phyloP scores from a whole-genome alignment of 495 filamentous ascomycete genomes.

The Aspergillus wentii region DNA sequence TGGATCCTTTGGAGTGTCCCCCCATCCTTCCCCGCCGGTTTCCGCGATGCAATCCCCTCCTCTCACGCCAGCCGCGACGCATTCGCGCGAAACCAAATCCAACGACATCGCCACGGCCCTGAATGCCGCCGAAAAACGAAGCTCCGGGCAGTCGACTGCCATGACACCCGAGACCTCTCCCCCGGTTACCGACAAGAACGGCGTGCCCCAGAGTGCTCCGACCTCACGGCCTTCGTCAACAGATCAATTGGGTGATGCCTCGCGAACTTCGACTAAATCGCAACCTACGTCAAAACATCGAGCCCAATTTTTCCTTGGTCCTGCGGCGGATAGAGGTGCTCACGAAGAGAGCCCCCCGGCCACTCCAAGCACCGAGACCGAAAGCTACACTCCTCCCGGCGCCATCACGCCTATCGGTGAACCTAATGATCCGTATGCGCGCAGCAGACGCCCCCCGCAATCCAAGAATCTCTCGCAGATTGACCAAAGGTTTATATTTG shows the following conservation, averaged over 20 bases:
- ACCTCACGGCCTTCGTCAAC: conserved; percentile 45
- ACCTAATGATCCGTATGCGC: conserved; percentile 82
- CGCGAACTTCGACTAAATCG: conserved; percentile 34
- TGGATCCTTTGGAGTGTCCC: conserved; percentile 35
- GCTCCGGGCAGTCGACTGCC: conserved; percentile 62
- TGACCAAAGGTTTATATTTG: conserved; percentile 84
- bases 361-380: conserved; percentile 53
- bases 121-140: conserved; percentile 31
- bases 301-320: conserved; percentile 70
- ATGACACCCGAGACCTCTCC: conserved; percentile 45
- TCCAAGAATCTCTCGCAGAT: conserved; percentile 62
- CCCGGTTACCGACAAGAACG: conserved; percentile 27
- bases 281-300: conserved; percentile 50
- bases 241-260: conserved; percentile 30
- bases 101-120: conserved; percentile 21
- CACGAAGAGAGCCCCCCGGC: conserved; percentile 48
- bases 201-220: conserved; percentile 27
- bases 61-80: conserved; percentile 77
- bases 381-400: conserved; percentile 53
- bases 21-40: conserved; percentile 43
- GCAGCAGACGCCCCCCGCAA: conserved; percentile 72
- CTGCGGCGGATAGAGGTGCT: conserved; percentile 46
- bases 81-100: conserved; percentile 43
- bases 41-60: conserved; percentile 81
- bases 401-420: conserved; percentile 79